Evolutionary conservation across 2,329 filamentous ascomycete genomes (phyloP).

Genomic region (Fusarium illudens): DNA sequence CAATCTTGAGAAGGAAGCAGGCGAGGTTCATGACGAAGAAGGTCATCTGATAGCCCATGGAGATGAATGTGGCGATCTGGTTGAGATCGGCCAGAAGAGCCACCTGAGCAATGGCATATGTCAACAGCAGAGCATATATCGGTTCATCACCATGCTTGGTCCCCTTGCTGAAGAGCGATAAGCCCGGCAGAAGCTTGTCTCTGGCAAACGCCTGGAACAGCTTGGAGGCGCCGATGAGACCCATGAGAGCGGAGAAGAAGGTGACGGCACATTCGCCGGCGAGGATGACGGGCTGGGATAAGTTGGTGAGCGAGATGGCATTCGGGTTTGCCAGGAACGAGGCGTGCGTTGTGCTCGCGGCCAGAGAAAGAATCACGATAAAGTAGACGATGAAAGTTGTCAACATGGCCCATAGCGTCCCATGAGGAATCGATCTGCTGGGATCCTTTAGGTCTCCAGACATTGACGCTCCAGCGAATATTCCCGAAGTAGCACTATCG

Average conservation of each 20-base stretch:
- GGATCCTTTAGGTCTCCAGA: conserved; percentile 85
- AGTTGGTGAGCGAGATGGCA: conserved; percentile 80
- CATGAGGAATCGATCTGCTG: conserved; percentile 83
- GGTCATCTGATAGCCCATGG: conserved; percentile 93
- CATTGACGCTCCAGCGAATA: conserved; percentile 83
- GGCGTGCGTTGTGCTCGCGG: conserved; percentile 75
- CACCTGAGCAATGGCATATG: conserved; percentile 77
- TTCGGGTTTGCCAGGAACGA: conserved; percentile 81
- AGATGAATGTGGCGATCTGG: conserved; percentile 87
- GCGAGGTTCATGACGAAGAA: conserved; percentile 89
- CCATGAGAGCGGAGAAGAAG: conserved; percentile 88
- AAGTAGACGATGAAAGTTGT: conserved; percentile 81
- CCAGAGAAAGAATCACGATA: conserved; percentile 80
- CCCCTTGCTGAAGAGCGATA: conserved; percentile 77
- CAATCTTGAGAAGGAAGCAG: conserved; percentile 86
- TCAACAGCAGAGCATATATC: conserved; percentile 77
- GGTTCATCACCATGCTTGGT: conserved; percentile 78
- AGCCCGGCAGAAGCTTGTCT: conserved; percentile 80
- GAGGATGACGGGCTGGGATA: conserved; percentile 77
- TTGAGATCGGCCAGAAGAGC: conserved; percentile 86
- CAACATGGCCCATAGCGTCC: conserved; percentile 80
- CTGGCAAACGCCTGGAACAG: conserved; percentile 83
- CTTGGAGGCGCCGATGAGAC: conserved; percentile 84
- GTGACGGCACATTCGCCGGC: conserved; percentile 84
- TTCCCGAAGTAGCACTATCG: conserved; percentile 60